Percentiles rank a stretch among this genome's conserved stretches.
These are phyloP conservation scores for Phytophthora fragariaefolia DNA, from an alignment of 352 stramenopile species.

Conservation along the genomic window DNA sequence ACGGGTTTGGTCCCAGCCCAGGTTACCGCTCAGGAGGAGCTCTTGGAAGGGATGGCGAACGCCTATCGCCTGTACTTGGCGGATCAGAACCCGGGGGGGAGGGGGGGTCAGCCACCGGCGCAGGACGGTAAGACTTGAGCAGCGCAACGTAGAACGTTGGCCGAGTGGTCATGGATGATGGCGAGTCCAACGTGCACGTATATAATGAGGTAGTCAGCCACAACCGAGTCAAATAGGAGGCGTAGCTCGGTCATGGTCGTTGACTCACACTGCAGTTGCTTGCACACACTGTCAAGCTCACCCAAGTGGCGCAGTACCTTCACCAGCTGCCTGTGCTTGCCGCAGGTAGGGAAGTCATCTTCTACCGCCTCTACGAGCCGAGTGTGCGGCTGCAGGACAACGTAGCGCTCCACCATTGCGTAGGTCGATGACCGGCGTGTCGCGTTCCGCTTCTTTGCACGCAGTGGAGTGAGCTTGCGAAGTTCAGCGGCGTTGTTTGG, in stretches of 20 bases:
- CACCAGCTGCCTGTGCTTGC: conserved; percentile 6
- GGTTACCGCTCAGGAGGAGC: too few relatives aligned
- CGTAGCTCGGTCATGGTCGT: conserved; percentile 18
- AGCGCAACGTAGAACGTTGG: too few relatives aligned
- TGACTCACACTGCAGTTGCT: conserved; percentile 18
- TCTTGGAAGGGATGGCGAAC: too few relatives aligned
- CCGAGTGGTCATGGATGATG: too few relatives aligned
- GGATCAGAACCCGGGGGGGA: too few relatives aligned
- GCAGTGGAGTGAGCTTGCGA: neutral
- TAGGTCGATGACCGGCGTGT: conserved; percentile 15
- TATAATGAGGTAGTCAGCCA: conserved; percentile 33
- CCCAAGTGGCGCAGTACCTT: conserved; percentile 2
- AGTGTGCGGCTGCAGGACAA: neutral
- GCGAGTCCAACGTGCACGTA: too few relatives aligned
- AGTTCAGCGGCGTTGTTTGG: conserved; percentile 20
- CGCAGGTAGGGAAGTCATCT: conserved; percentile 2
- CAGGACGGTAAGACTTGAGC: too few relatives aligned
- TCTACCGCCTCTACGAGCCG: conserved; percentile 8
- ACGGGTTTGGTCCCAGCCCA: too few relatives aligned
- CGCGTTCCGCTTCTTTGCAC: conserved; percentile 8
- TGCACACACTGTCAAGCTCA: conserved; percentile 31
- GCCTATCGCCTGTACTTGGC: too few relatives aligned
- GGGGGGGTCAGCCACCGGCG: too few relatives aligned
- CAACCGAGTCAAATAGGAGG: conserved; percentile 10
- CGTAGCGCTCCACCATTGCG: conserved; percentile 16